Evolutionary conservation across 2,329 filamentous ascomycete species (phyloP).

Genomic region (Penicillium sp.): DNA sequence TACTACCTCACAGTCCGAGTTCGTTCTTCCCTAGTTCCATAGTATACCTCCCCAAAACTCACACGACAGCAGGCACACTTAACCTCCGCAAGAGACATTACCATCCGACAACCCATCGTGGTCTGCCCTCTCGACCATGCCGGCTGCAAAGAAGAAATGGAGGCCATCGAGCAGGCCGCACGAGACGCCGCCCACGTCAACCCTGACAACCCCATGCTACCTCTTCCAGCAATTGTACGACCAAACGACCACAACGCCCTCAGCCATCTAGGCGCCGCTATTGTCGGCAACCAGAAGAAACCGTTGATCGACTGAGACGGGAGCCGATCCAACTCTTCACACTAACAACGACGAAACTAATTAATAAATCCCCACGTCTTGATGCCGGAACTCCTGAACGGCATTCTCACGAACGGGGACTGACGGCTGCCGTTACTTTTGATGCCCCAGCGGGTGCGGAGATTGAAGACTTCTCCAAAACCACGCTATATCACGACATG

Average conservation of each 20-base stretch:
- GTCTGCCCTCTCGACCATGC: constrained; percentile 95
- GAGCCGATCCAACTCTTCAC: constrained; percentile 11
- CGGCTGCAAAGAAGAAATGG: constrained; percentile 97
- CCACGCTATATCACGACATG: constrained; percentile 22
- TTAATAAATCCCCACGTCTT: constrained; percentile 12
- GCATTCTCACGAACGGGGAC: constrained; percentile 8
- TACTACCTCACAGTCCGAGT: constrained; percentile 96
- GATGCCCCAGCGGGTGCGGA: constrained; percentile 3
- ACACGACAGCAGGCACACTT: constrained; percentile 67
- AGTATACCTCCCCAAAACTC: constrained; percentile 15
- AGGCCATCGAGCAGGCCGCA: constrained; percentile 92
- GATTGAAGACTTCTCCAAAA: background rate
- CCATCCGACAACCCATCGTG: constrained; percentile 85
- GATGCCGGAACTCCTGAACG: background rate
- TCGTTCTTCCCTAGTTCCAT: constrained; percentile 2
- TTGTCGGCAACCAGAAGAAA: constrained; percentile 61
- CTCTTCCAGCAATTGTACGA: constrained; percentile 75
- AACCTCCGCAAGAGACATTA: constrained; percentile 82
- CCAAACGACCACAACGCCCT: constrained; percentile 68
- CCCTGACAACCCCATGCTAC: constrained; percentile 88
- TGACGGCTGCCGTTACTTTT: background rate
- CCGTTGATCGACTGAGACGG: constrained; percentile 61
- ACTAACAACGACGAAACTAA: constrained; percentile 18
- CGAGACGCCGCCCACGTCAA: constrained; percentile 88
- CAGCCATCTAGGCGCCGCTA: constrained; percentile 58